These are phyloP conservation scores for Ajuga reptans DNA, from an alignment of 305 asterid genomes.

Conservation along the genomic window DNA sequence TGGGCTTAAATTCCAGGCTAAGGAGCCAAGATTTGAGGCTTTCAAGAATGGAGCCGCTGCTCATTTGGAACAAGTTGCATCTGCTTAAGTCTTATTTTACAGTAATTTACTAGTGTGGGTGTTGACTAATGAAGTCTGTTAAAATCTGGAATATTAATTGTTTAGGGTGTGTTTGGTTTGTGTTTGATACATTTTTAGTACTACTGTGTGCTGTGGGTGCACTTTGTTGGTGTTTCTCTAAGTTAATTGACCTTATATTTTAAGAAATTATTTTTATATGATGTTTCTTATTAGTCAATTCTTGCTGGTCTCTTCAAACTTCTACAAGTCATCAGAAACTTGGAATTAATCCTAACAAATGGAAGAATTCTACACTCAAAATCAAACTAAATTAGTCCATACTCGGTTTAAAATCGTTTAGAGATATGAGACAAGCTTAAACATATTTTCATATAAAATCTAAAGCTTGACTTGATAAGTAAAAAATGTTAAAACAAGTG, in stretches of 20 bases:
- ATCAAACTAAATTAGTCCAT: too few relatives aligned
- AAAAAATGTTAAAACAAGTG: too few relatives aligned
- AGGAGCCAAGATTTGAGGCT: constrained; percentile 92
- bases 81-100: constrained; percentile 28
- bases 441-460: too few relatives aligned
- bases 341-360: too few relatives aligned
- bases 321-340: too few relatives aligned
- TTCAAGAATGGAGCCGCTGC: constrained; percentile 46
- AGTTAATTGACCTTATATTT: background rate
- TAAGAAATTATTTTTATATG: background rate
- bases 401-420: too few relatives aligned
- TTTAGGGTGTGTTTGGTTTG: background rate
- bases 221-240: background rate
- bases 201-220: background rate
- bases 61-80: constrained; percentile 43
- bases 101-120: background rate
- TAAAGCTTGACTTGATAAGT: too few relatives aligned
- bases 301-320: too few relatives aligned
- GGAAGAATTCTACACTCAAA: too few relatives aligned
- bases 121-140: background rate
- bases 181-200: constrained; percentile 7
- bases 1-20: constrained; percentile 74
- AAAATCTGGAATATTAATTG: background rate
- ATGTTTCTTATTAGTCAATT: background rate
- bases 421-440: too few relatives aligned